Conservation (phyloP, 2,329 filamentous ascomycete species). For the Parascedosporium putredinis region DNA sequence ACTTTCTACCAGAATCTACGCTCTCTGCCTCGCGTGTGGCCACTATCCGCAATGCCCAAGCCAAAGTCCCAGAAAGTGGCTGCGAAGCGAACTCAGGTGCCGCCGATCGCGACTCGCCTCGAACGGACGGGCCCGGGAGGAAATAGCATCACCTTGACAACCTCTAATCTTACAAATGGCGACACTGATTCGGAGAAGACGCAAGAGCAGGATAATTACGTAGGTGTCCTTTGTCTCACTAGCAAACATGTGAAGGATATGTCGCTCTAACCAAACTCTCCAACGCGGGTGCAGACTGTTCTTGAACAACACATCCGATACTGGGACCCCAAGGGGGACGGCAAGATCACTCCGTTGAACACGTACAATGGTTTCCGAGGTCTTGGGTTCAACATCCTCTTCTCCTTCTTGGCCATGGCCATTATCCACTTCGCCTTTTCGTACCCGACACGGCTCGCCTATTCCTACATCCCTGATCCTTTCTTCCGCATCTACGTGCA, state of each 20-base stretch:
- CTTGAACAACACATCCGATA: constrained; percentile 30
- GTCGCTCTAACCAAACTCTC: too few species aligned
- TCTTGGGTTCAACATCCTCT: constrained; percentile 27
- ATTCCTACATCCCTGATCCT: constrained; percentile 26
- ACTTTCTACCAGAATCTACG: too few species aligned
- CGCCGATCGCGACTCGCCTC: not conserved
- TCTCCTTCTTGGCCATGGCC: constrained; percentile 26
- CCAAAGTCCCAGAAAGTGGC: not conserved
- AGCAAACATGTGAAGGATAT: too few species aligned
- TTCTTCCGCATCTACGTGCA: constrained; percentile 26
- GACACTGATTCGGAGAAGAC: not conserved
- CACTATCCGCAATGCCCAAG: not conserved
- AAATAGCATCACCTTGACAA: not conserved
- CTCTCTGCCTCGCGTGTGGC: too few species aligned
- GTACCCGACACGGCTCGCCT: constrained; percentile 27
- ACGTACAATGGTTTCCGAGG: constrained; percentile 28
- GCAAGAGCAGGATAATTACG: not conserved
- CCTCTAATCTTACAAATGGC: not conserved
- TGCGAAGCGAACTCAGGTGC: not conserved
- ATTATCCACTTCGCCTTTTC: constrained; percentile 33
- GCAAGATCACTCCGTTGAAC: constrained; percentile 26
- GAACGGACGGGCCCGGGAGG: not conserved
- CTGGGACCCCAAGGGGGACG: constrained; percentile 30
- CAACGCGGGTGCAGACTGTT: too few species aligned
- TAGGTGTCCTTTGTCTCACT: not conserved